These are phyloP conservation scores for Rhizopogon sp. DNA, from an alignment of 768 basidiomycete species.

Conservation along the genomic window DNA sequence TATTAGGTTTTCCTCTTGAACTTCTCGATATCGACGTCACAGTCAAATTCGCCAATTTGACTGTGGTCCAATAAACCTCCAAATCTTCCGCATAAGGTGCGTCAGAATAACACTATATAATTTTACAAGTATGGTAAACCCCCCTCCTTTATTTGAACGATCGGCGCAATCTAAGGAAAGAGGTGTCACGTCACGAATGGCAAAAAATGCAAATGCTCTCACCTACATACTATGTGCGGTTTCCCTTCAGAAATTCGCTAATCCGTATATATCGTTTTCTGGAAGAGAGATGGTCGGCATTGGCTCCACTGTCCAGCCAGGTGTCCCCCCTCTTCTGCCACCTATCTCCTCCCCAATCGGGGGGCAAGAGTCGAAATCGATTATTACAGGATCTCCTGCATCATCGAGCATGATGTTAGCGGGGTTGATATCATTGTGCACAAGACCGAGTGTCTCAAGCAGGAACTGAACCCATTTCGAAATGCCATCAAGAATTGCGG, in stretches of 20 bases:
- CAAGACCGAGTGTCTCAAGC: conserved; percentile 20
- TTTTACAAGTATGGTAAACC: too few species aligned
- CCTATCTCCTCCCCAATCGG: background rate
- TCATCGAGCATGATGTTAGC: conserved; percentile 15
- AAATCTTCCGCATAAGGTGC: too few species aligned
- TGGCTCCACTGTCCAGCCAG: background rate
- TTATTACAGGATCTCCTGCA: conserved; percentile 14
- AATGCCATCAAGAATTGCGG: conserved; percentile 9
- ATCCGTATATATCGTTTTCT: background rate
- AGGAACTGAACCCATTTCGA: conserved; percentile 13
- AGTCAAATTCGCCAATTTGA: too few species aligned
- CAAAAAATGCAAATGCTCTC: too few species aligned
- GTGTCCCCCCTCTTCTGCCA: background rate
- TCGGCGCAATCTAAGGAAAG: too few species aligned
- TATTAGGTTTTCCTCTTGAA: too few species aligned
- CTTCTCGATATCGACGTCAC: too few species aligned
- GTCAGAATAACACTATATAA: too few species aligned
- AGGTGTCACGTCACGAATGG: too few species aligned
- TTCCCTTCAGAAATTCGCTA: background rate
- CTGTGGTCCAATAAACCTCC: too few species aligned
- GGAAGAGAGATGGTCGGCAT: background rate
- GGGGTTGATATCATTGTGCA: conserved; percentile 22
- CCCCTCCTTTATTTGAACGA: too few species aligned
- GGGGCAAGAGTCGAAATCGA: conserved; percentile 17
- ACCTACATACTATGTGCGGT: too few species aligned